Conservation (phyloP, 257 asterid genomes). For the Eustoma russellianum region DNA sequence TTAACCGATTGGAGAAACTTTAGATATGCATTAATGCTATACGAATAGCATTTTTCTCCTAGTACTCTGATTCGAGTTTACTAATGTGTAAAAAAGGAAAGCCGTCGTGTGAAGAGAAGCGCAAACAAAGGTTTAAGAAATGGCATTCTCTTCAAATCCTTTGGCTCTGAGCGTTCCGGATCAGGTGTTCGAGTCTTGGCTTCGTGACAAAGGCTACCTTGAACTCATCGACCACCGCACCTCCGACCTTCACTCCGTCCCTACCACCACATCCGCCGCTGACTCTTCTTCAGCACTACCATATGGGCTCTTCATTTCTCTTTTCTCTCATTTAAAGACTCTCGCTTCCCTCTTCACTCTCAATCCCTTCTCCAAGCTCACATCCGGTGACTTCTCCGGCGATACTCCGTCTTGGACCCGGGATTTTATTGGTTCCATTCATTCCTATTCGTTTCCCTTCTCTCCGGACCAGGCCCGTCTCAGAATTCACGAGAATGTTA, state of each 20-base stretch:
- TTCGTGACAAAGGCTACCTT: constrained; percentile 82
- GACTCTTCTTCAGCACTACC: constrained; percentile 12
- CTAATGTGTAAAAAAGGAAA: too few relatives aligned
- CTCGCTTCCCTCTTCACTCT: constrained; percentile 67
- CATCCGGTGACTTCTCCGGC: constrained; percentile 55
- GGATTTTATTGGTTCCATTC: constrained; percentile 51
- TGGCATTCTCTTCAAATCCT: constrained; percentile 75
- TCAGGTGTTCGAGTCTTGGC: constrained; percentile 79
- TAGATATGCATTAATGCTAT: too few relatives aligned
- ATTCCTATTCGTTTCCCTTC: constrained; percentile 78
- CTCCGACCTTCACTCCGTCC: constrained; percentile 67
- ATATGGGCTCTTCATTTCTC: constrained; percentile 28
- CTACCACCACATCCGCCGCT: constrained; percentile 13
- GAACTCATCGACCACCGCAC: constrained; percentile 80
- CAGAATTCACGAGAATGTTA: constrained; percentile 86
- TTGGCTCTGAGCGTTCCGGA: constrained; percentile 81
- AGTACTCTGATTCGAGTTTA: too few relatives aligned
- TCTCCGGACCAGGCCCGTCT: constrained; percentile 80
- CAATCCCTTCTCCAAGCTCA: constrained; percentile 79
- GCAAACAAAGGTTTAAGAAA: too few relatives aligned
- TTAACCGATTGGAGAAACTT: too few relatives aligned
- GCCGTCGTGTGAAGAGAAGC: too few relatives aligned
- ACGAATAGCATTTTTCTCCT: too few relatives aligned
- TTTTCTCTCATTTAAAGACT: constrained; percentile 44
- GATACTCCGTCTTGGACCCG: constrained; percentile 74